A percentile compares a stretch with the other conserved stretches of the same genome.
These are phyloP conservation scores for Albugo laibachii DNA, from an alignment of 352 stramenopile species.

Conservation along the genomic window DNA sequence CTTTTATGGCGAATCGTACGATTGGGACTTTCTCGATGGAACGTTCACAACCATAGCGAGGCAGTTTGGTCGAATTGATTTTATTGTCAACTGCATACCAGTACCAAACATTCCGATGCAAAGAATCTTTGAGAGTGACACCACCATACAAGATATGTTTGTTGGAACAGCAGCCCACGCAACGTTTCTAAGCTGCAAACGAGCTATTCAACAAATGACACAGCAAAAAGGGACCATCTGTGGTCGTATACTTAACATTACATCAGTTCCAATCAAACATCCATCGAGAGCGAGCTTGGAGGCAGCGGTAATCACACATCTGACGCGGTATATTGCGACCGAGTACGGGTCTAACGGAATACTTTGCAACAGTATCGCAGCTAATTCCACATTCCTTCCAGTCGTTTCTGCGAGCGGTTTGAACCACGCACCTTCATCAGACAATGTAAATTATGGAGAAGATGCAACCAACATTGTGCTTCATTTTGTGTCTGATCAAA, in stretches of 20 bases:
- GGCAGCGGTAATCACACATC: slow-evolving; percentile 35
- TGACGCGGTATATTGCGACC: slow-evolving; percentile 36
- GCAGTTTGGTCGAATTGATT: slow-evolving; percentile 36
- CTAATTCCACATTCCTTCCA: slow-evolving; percentile 19
- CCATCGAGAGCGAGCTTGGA: slow-evolving; percentile 27
- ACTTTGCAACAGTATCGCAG: slow-evolving; percentile 37
- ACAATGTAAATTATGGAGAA: slow-evolving; percentile 15
- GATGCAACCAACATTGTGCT: slow-evolving; percentile 50
- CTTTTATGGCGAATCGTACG: not conserved
- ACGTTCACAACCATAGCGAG: slow-evolving; percentile 20
- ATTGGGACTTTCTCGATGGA: slow-evolving; percentile 15
- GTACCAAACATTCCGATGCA: slow-evolving; percentile 1
- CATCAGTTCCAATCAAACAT: slow-evolving; percentile 11
- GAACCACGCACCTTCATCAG: not conserved
- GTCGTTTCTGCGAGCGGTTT: not conserved
- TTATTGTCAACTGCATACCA: slow-evolving; percentile 49
- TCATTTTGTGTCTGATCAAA: slow-evolving; percentile 41
- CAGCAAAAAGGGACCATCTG: slow-evolving; percentile 31
- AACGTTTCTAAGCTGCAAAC: slow-evolving; percentile 51
- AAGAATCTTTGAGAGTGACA: slow-evolving; percentile 19
- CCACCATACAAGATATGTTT: slow-evolving; percentile 26
- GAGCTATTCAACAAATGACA: slow-evolving; percentile 30
- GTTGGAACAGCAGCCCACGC: slow-evolving; percentile 22
- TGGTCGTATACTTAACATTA: slow-evolving; percentile 44
- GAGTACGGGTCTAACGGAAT: slow-evolving; percentile 39